Base-by-base conservation (phyloP, 1,139 yeast genomes). In the Meyerozyma athensensis region DNA sequence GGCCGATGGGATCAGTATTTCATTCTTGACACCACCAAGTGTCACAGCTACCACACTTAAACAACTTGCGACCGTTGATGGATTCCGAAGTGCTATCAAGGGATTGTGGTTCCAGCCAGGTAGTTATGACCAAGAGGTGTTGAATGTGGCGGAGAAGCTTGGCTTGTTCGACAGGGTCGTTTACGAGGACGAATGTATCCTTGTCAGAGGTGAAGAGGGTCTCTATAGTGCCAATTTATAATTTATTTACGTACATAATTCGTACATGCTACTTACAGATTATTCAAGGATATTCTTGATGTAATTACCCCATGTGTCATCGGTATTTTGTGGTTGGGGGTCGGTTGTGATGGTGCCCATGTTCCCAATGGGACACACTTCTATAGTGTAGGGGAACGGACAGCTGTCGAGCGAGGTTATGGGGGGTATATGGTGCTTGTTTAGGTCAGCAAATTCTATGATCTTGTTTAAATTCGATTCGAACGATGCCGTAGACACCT, bases 91-190 rank as follows among this genome's bases (percentile, higher is more conserved):
- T 7, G 43, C 59, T 1, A 62, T 86, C 20, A 74, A 73, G 46
- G 80, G 82, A 1, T 62, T 84, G 20, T 86, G 95, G 95, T 79
- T 84, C 45, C 95, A 86, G 53, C 95, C 95, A 0, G 95, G 95
- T 0, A 73, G 86, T 24, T 83, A 74, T 46, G 79, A 82, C 48
- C 56, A 58, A 7, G 68, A 63, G n/a, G 81, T 79, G 3, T 56
- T 83, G 35, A 65, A 68, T 1, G 51, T 52, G 16, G 70, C 69
- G 3, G 58, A 61, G 21, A 49, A 54, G 19, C 50, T 70, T 19
- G 74, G 74, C 2, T 51, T 72, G 22, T 53, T 56, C 7, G 78
- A 78, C 1, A 51, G 58, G 28, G 69, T 72, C 2, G 72, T 84
- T 20, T 72, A 72, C 26, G 72, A 77, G 50, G 89, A 79, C 26